Base-by-base conservation (phyloP, 495 filamentous ascomycete species). In the Penicillium riverlandense region DNA sequence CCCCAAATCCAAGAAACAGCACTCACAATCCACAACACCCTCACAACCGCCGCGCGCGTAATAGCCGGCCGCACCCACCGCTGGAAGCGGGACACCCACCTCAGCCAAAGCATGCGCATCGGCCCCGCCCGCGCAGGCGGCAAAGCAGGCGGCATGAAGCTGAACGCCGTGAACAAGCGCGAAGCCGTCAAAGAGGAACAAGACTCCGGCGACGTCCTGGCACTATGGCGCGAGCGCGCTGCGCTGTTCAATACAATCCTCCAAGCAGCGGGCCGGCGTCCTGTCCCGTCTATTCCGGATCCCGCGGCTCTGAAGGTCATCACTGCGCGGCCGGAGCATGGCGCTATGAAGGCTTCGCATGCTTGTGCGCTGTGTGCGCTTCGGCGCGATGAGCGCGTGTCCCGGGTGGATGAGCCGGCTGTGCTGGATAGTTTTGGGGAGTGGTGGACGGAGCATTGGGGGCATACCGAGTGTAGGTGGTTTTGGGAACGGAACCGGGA, bases 391-490 rank as follows among this genome's bases (percentile, higher is more conserved):
- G 92, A 98, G 68, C 72, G 90, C 31, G 67, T 96, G 13, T 59
- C 70, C 2, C 81, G 76, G 50, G 70, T 95, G 28, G 90, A 96
- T 61, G 70, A 82, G 33, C 49, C 40, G 27, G 70, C 80, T 43
- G 83, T 94, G 13, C 78, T 88, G 49, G 92, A 96, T 67, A 88
- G 82, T 61, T 90, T 95, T 69, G 88, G 87, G 33, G 90, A 96
- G 64, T 96, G 88, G 88, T 98, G 92, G 92, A 74, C 84, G 11
- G 86, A 94, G 31, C 83, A 90, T 62, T 94, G 88, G 88, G 83
- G 85, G 35, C 85, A 95, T 68, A 65, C 80, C 11, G 77, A 78
- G 42, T 98, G 92, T 63, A 76, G 76, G 55, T 78, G 76, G 43
- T 96, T 95, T 54, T 98, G 92, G 92, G 67, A 84, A 39, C 74